These are phyloP conservation scores for Pestalotiopsis sp. DNA, from an alignment of 2,329 filamentous ascomycete species.

Conservation along the genomic window DNA sequence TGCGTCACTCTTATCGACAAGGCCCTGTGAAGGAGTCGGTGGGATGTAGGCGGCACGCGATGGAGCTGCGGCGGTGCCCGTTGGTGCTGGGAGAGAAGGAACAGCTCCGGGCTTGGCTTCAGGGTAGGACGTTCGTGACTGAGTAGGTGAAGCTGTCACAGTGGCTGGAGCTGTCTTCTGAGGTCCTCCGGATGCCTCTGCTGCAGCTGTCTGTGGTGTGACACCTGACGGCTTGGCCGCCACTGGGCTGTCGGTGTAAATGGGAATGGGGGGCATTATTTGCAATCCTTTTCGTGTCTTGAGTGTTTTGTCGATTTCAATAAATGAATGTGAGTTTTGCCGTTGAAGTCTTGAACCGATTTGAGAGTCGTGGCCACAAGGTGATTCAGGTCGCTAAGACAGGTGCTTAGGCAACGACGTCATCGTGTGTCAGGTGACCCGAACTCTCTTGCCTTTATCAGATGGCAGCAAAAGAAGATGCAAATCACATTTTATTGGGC, in stretches of 20 bases:
- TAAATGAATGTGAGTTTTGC: background rate
- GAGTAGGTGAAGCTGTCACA: slow-evolving; percentile 28
- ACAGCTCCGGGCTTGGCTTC: slow-evolving; percentile 50
- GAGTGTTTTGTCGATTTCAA: background rate
- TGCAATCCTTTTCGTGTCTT: slow-evolving; percentile 8
- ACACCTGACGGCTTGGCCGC: slow-evolving; percentile 52
- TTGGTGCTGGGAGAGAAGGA: slow-evolving; percentile 47
- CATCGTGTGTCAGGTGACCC: slow-evolving; percentile 17
- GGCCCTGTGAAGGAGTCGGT: slow-evolving; percentile 46
- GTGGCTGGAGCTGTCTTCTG: slow-evolving; percentile 33
- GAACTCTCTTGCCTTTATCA: background rate
- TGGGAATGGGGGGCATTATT: slow-evolving; percentile 63
- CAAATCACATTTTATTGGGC: background rate
- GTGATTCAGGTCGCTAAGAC: background rate
- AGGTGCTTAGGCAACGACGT: slow-evolving; percentile 11
- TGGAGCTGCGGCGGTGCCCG: slow-evolving; percentile 35
- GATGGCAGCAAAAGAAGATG: background rate
- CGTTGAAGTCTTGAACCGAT: background rate
- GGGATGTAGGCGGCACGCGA: slow-evolving; percentile 35
- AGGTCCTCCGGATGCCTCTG: slow-evolving; percentile 21
- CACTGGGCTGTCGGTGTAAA: slow-evolving; percentile 63
- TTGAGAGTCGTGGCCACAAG: slow-evolving; percentile 9
- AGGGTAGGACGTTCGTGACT: slow-evolving; percentile 35
- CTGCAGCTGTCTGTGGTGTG: slow-evolving; percentile 31
- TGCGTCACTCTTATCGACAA: slow-evolving; percentile 28